Conservation (phyloP, 176 grass and related monocot genomes). For the Juncus effusus region DNA sequence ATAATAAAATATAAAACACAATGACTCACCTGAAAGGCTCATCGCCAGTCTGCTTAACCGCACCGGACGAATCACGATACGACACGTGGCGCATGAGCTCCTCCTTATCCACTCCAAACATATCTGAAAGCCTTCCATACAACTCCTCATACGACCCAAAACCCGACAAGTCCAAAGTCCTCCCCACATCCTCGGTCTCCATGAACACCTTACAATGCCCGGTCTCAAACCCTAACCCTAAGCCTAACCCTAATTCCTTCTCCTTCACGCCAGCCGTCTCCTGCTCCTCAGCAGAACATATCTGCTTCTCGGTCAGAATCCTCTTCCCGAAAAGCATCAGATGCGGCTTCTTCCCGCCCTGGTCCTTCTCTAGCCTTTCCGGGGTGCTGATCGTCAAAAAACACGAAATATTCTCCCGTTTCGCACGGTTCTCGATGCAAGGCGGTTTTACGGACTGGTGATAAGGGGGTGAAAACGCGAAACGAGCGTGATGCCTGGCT, state of each 20-base stretch:
- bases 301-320: slow-evolving; percentile 84
- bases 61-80: slow-evolving; percentile 70
- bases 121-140: slow-evolving; percentile 64
- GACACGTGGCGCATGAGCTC: slow-evolving; percentile 83
- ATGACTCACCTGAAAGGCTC: slow-evolving; percentile 86
- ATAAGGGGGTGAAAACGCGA: slow-evolving; percentile 82
- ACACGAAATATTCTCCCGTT: slow-evolving; percentile 69
- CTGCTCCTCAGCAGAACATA: slow-evolving; percentile 42
- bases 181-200: slow-evolving; percentile 87
- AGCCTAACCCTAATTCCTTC: slow-evolving; percentile 35
- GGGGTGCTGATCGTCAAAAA: slow-evolving; percentile 73
- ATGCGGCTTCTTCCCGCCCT: slow-evolving; percentile 48
- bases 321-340: slow-evolving; percentile 88
- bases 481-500: slow-evolving; percentile 99
- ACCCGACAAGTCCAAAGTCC: slow-evolving; percentile 69
- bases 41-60: slow-evolving; percentile 74
- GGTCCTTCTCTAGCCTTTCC: slow-evolving; percentile 50
- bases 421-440: slow-evolving; percentile 37
- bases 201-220: slow-evolving; percentile 95
- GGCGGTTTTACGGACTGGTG: slow-evolving; percentile 39
- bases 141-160: slow-evolving; percentile 84
- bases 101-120: slow-evolving; percentile 72
- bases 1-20: slow-evolving; percentile 4
- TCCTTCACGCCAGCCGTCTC: slow-evolving; percentile 40
- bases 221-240: slow-evolving; percentile 56